Evolutionary conservation across 257 asterid genomes (phyloP).

Genomic region (Ballota nigra): DNA sequence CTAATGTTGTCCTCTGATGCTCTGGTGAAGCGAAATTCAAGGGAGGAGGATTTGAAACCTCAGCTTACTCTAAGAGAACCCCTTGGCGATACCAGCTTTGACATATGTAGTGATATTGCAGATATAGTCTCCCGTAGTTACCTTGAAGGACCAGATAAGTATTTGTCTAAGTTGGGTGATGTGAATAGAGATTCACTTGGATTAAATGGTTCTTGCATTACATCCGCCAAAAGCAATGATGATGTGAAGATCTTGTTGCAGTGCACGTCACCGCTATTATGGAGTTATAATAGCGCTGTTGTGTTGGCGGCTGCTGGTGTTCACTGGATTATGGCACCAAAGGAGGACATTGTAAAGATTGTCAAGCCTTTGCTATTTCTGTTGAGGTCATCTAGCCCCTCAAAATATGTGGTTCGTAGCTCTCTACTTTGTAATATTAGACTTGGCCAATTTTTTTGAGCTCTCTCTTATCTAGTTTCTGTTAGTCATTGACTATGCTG

Average conservation of each 20-base stretch:
- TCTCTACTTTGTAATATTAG: constrained; percentile 10
- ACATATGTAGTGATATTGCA: constrained; percentile 53
- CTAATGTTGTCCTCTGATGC: constrained; percentile 53
- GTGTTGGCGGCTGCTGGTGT: constrained; percentile 99
- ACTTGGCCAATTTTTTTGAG: neutral
- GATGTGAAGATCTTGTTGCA: constrained; percentile 76
- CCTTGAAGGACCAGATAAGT: constrained; percentile 94
- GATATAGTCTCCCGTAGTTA: constrained; percentile 73
- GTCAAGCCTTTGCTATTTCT: constrained; percentile 91
- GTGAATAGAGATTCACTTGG: constrained; percentile 43
- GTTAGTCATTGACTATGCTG: neutral
- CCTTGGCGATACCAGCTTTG: constrained; percentile 30
- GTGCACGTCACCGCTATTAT: constrained; percentile 84
- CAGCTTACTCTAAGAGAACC: constrained; percentile 32
- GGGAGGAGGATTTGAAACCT: constrained; percentile 43
- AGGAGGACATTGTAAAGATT: constrained; percentile 64
- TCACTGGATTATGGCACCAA: constrained; percentile 98
- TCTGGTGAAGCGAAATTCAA: constrained; percentile 35
- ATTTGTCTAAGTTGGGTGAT: constrained; percentile 56
- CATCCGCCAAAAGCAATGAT: constrained; percentile 77
- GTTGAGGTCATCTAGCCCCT: constrained; percentile 80
- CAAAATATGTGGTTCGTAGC: constrained; percentile 84
- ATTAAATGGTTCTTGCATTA: constrained; percentile 46
- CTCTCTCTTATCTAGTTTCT: constrained; percentile 5
- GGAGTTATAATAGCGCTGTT: constrained; percentile 93